phyloP scores from a whole-genome alignment of 768 basidiomycete species.

The Austroboletus eburneus region DNA sequence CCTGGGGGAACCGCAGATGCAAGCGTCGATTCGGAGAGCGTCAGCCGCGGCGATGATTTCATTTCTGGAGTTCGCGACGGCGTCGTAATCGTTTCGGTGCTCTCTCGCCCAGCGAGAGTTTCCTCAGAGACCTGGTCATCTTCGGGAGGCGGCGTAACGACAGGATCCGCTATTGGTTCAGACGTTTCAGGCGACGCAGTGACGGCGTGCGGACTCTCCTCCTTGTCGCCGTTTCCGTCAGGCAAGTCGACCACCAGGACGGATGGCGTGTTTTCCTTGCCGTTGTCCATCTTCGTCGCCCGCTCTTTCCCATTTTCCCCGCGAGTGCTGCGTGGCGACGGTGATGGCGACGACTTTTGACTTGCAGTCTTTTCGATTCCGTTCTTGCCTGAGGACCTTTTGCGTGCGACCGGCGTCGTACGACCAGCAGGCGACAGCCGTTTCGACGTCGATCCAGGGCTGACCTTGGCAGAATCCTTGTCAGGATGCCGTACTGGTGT shows the following conservation, averaged over 20 bases:
- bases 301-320: conserved; percentile 25
- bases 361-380: conserved; percentile 11
- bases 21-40: conserved; percentile 26
- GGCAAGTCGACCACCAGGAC: conserved; percentile 27
- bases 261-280: conserved; percentile 13
- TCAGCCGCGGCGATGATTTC: conserved; percentile 12
- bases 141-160: conserved; percentile 11
- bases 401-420: conserved; percentile 20
- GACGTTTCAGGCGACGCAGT: conserved; percentile 18
- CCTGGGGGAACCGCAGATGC: conserved; percentile 36
- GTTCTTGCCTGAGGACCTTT: conserved; percentile 15
- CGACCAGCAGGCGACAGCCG: conserved; percentile 21
- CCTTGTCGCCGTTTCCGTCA: conserved; percentile 38
- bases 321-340: conserved; percentile 17
- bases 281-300: conserved; percentile 30
- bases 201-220: conserved; percentile 17
- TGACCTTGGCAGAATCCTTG: conserved; percentile 19
- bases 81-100: conserved; percentile 27
- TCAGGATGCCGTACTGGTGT: conserved; percentile 21
- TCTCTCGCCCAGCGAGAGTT: conserved; percentile 20
- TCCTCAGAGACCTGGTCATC: conserved; percentile 11
- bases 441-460: conserved; percentile 18
- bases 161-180: conserved; percentile 7
- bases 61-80: conserved; percentile 15
- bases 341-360: conserved; percentile 10